Evolutionary conservation across 1,284 basidiomycete species (phyloP).

Genomic region (Vanrija pseudolonga): DNA sequence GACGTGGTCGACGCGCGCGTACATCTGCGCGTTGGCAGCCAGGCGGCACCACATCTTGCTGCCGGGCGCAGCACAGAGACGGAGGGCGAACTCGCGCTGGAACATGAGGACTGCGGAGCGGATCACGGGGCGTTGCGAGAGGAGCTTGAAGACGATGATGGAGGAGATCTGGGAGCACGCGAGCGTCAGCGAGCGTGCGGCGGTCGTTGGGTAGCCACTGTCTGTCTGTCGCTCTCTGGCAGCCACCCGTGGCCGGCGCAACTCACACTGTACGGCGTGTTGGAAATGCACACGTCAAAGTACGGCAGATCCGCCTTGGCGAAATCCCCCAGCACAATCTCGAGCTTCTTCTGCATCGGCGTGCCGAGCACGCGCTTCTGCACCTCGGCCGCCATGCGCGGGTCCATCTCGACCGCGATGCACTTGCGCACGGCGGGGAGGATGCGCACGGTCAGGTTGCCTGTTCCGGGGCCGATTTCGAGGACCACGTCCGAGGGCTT

Average conservation of each 20-base stretch:
- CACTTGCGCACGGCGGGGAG: conserved; percentile 89
- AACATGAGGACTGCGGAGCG: conserved; percentile 98
- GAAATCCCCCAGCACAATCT: conserved; percentile 94
- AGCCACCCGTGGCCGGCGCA: too few relatives aligned
- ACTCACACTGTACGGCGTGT: conserved; percentile 87
- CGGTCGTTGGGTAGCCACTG: not conserved
- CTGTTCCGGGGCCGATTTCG: conserved; percentile 97
- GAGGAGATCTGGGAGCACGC: conserved; percentile 72
- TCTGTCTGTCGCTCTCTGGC: too few relatives aligned
- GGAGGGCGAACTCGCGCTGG: conserved; percentile 94
- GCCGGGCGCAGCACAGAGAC: conserved; percentile 81
- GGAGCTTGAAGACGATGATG: conserved; percentile 91
- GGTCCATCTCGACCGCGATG: conserved; percentile 96
- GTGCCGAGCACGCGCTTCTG: conserved; percentile 97
- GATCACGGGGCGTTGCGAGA: conserved; percentile 91
- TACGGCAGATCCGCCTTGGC: conserved; percentile 95
- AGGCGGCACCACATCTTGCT: conserved; percentile 89
- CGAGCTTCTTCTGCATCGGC: conserved; percentile 93
- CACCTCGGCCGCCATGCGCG: conserved; percentile 96
- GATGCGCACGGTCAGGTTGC: conserved; percentile 92
- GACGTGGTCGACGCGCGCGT: conserved; percentile 89
- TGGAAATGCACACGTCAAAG: conserved; percentile 98
- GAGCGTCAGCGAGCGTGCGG: not conserved
- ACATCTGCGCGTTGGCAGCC: conserved; percentile 94
- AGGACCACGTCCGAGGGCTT: conserved; percentile 93